Base-by-base conservation (phyloP, 768 basidiomycete genomes). In the Macrolepiota albuminosa region DNA sequence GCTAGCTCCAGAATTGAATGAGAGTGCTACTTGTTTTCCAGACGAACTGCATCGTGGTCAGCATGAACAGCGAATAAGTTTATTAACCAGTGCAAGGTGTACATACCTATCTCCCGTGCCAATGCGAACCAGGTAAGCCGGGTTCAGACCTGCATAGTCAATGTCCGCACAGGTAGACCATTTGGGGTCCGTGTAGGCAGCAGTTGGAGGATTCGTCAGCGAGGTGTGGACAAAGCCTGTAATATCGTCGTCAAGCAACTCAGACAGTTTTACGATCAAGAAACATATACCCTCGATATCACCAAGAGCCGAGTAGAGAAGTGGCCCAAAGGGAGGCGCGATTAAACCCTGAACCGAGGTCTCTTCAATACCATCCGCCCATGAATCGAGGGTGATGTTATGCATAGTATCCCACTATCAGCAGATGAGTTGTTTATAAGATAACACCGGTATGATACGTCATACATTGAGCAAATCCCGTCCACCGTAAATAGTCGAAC, bases 301-400 rank as follows among this genome's bases (percentile, higher is more conserved):
- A 34, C 78, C 78, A 33, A 86, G 77, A 24, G 80, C 81, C 7
- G 84, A 86, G 9, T 87, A 70, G 36, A 88, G 75, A 26, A 71
- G 67, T 3, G 85, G 80, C 3, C 86, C 86, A n/a, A 72, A 73
- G 1, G 85, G 84, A 5, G 85, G 85, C 6, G 85, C 85, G 59
- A 87, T 82, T 54, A 88, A 65, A 24, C 76, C 80, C 58, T 77
- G 77, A 4, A 87, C 76, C 13, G 85, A 75, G 0, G 81, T 84
- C 68, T 88, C 84, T 71, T 88, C 86, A 16, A 88, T 75, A 5
- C 87, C 87, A 64, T 85, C 81, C 1, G 86, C 86, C 36, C 86
- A 72, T 0, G 83, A 81, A 52, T 82, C 75, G 56, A 88, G 71
- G 0, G 84, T 81, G 29, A 88, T 77, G 58, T 84, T 86, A 67